A percentile compares a stretch with the other conserved stretches of the same genome.
phyloP scores from a whole-genome alignment of 495 filamentous ascomycete species.

The Neurospora intermedia region DNA sequence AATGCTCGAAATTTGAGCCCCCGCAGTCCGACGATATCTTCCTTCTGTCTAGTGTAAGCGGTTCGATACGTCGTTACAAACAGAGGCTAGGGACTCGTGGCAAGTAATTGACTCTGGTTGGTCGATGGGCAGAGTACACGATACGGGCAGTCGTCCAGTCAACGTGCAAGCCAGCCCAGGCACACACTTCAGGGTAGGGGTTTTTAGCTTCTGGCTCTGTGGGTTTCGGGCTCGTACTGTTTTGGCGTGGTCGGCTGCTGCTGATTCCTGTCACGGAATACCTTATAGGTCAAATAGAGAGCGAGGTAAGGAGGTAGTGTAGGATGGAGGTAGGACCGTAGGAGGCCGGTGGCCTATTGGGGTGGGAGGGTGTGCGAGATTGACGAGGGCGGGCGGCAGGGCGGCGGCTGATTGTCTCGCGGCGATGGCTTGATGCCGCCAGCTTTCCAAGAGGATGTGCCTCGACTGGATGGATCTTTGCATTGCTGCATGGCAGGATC shows the following conservation, averaged over 20 bases:
- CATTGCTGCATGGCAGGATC: not conserved
- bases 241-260: not conserved
- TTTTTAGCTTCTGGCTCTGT: not conserved
- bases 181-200: not conserved
- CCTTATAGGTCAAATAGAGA: not conserved
- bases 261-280: not conserved
- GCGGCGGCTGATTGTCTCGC: not conserved
- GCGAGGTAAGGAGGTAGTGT: not conserved
- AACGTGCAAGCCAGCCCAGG: not conserved
- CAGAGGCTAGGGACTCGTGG: not conserved
- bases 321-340: not conserved
- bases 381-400: not conserved
- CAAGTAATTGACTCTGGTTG: not conserved
- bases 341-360: not conserved
- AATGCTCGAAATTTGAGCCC: not conserved
- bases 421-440: not conserved
- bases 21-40: not conserved
- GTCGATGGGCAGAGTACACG: not conserved
- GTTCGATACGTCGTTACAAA: not conserved
- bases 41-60: not conserved
- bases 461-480: not conserved
- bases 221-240: not conserved
- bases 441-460: not conserved
- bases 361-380: not conserved
- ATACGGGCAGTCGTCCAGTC: not conserved